A percentile compares a stretch with the other conserved stretches of the same genome.
These are phyloP conservation scores for Angophora floribunda DNA, from an alignment of 345 rosid species.

Conservation along the genomic window DNA sequence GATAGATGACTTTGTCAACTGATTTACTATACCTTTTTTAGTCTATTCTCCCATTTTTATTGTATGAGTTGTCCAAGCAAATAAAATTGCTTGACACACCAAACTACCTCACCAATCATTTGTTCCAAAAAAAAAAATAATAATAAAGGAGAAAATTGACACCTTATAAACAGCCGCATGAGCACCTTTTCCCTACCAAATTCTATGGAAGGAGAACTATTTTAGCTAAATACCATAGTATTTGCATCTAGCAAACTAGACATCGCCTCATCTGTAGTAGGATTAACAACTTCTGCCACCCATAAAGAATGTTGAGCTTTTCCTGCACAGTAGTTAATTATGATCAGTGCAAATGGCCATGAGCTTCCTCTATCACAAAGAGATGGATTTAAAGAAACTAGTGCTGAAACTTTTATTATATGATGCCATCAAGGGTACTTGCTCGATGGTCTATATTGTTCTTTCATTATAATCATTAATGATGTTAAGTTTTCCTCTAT, in stretches of 20 bases:
- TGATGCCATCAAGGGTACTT: slow-evolving; percentile 75
- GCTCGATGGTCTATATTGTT: slow-evolving; percentile 89
- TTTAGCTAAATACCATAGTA: slow-evolving; percentile 43
- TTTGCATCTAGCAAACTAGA: slow-evolving; percentile 23
- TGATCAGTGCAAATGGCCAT: background rate
- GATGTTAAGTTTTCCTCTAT: slow-evolving; percentile 69
- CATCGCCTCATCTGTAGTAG: slow-evolving; percentile 38
- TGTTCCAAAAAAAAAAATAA: background rate
- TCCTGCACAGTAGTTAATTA: slow-evolving; percentile 36
- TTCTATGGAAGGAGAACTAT: slow-evolving; percentile 63
- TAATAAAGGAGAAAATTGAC: slow-evolving; percentile 1
- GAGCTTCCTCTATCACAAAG: background rate
- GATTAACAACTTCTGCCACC: slow-evolving; percentile 61
- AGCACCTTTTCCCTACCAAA: slow-evolving; percentile 94
- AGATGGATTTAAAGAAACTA: background rate
- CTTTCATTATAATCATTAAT: slow-evolving; percentile 85
- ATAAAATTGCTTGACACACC: background rate
- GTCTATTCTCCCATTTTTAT: background rate
- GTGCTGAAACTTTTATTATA: slow-evolving; percentile 65
- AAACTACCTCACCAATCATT: background rate
- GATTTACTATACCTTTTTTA: background rate
- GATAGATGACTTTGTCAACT: background rate
- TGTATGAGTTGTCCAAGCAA: background rate
- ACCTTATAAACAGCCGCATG: slow-evolving; percentile 83
- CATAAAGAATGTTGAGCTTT: slow-evolving; percentile 95